Conservation (phyloP, 495 filamentous ascomycete genomes). For the Penicillium maclennaniae region DNA sequence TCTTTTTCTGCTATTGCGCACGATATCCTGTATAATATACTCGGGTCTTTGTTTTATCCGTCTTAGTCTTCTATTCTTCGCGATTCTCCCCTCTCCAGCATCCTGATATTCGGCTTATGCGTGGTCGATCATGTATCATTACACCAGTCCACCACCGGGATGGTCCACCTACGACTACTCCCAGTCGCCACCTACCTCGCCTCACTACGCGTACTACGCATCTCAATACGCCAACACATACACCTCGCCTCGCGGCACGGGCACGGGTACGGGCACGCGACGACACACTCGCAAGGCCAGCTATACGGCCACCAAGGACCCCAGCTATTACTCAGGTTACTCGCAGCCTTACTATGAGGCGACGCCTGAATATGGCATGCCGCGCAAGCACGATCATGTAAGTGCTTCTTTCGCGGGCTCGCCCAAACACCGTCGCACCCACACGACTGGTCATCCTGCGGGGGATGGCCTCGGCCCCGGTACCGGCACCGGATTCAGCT, state of each 20-base stretch:
- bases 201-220: conserved; percentile 47
- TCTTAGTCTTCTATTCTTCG: conserved; percentile 13
- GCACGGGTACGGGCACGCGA: conserved; percentile 18
- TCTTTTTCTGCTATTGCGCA: conserved; percentile 30
- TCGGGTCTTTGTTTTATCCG: conserved; percentile 27
- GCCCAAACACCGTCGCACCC: conserved; percentile 36
- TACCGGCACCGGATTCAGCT: conserved; percentile 21
- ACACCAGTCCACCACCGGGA: conserved; percentile 45
- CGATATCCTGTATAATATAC: conserved; percentile 53
- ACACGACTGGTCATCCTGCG: conserved; percentile 36
- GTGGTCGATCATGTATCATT: conserved; percentile 51
- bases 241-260: conserved; percentile 31
- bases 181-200: conserved; percentile 49
- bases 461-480: conserved; percentile 41
- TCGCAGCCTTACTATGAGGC: conserved; percentile 39
- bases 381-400: conserved; percentile 56
- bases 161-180: conserved; percentile 50
- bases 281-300: conserved; percentile 47
- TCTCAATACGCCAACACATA: conserved; percentile 41
- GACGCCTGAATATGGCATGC: conserved; percentile 46
- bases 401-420: conserved; percentile 50
- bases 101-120: conserved; percentile 27
- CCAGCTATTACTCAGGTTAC: conserved; percentile 41
- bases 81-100: not conserved
- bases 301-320: conserved; percentile 40